Conservation (phyloP, 495 filamentous ascomycete species). For the Letharia lupina region DNA sequence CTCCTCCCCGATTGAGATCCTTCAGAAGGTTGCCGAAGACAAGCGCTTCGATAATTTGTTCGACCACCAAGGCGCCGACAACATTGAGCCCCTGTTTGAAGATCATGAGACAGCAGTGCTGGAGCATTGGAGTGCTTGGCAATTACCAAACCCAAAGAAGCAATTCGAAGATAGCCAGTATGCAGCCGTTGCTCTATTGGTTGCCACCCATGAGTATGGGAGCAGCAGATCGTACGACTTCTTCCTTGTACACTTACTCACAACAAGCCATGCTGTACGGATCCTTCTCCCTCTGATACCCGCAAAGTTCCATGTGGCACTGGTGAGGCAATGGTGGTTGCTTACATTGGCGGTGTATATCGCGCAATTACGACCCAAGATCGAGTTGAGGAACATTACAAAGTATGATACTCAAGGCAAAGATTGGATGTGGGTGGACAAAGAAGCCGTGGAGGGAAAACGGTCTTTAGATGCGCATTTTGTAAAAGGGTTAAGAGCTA, state of each 20-base stretch:
- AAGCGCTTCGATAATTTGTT: conserved; percentile 43
- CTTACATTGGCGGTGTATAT: conserved; percentile 71
- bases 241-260: conserved; percentile 73
- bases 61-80: conserved; percentile 41
- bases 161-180: conserved; percentile 73
- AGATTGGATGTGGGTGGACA: conserved; percentile 67
- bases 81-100: conserved; percentile 53
- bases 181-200: conserved; percentile 62
- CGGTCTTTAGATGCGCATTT: conserved; percentile 68
- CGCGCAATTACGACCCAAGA: conserved; percentile 58
- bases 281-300: conserved; percentile 76
- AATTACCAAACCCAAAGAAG: conserved; percentile 46
- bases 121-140: conserved; percentile 78
- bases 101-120: conserved; percentile 53
- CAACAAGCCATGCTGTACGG: conserved; percentile 77
- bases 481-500: conserved; percentile 70
- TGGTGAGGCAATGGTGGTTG: conserved; percentile 85
- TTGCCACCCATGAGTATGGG: conserved; percentile 44
- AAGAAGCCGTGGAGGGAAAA: conserved; percentile 56
- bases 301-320: conserved; percentile 54
- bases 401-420: conserved; percentile 52
- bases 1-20: conserved; percentile 50
- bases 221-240: conserved; percentile 59
- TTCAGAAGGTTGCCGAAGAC: conserved; percentile 42
- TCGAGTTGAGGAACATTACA: conserved; percentile 49